Evolutionary conservation across 495 filamentous ascomycete species (phyloP), one percentile per base, ranked within the genome.

Genomic region (Neurospora intermedia): DNA sequence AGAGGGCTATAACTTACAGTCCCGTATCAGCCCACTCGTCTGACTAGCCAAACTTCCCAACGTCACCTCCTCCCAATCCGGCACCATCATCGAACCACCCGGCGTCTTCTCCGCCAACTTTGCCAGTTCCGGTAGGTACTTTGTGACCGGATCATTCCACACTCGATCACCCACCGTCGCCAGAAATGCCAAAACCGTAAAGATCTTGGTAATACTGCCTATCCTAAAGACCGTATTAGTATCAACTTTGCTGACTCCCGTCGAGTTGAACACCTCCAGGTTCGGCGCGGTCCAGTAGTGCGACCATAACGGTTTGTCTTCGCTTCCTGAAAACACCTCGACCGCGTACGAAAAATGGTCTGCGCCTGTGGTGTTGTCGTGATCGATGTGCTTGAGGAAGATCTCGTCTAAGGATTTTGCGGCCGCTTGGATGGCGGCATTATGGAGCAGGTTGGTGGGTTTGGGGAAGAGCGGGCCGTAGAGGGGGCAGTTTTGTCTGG

Each of bases 41-140:
- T 89, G 88, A 59, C 82, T 85, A 0, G 86, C 87, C 48, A 90
- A 74, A 5, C 86, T 83, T 0, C 87, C 85, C 15, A 89, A 80
- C 0, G 87, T 89, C 42, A 89, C 81, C 3, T 87, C 82, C 1
- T 86, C 80, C 88, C 88, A 90, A 23, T 83, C 81, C 8, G 86
- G 76, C 6, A 76, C 76, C 38, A 81, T 80, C 18, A 84, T 82
- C 0, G 78, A 73, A 54, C 79, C 79, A 0, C 83, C 83, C 3
- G 80, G 70, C 35, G 76, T 79, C n/a, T 80, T 73, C 7, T 81
- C 76, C 5, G 78, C 74, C 41, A 78, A 75, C 2, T 80, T 78
- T 7, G 80, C 82, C 7, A 89, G 78, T 72, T 90, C 87, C 1
- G 89, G 88, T 1, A 90, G 77, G 69, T 85, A 87, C 15, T 87